Evolutionary conservation across 805 yeast species (phyloP), one percentile per base, ranked within the genome.

Genomic region (Myxozyma melibiosi): DNA sequence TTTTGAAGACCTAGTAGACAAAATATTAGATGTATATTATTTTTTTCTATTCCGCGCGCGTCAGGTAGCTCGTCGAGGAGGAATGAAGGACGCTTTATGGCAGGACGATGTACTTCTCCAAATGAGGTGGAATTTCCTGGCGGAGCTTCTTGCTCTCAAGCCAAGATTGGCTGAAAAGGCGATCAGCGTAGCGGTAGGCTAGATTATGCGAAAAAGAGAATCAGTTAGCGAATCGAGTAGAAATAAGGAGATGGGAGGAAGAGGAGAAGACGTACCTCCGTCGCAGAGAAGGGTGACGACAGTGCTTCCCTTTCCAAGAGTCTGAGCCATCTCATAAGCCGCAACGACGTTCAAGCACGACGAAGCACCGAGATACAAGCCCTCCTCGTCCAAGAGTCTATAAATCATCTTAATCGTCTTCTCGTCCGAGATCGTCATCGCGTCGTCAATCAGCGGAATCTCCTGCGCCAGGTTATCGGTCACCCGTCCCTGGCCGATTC

Each of bases 401-500:
- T 85, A 91, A 45, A 90, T 75, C 97, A 91, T 91, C 41, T 77
- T 83, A 65, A 91, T 90, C 13, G 94, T 80, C 61, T 85, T 86
- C 55, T 80, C 86, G 73, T 91, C 97, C 1, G 90, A 82, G 51
- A 91, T 82, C 63, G 81, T 79, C 47, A 88, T 72, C 0, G 97
- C 95, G 65, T 85, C 96, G 69, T 91, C 97, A 35, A 89, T 78
- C 31, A 84, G 71, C 7, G 78, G 85, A 28, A 90, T 74, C 61
- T 89, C 96, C 42, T 83, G 86, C 16, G 77, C 77, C 71, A 91
- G 78, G 71, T 91, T 91, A 62, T 81, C 86, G 4, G 97, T 91
- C 66, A 91, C 86, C 66, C 97, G 80, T 45, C 96, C 96, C 74
- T 91, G 97, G 28, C 97, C 97, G 74, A 91, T 90, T 31, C 97